phyloP scores from a whole-genome alignment of 2,329 filamentous ascomycete genomes.

The Dothistroma pini region DNA sequence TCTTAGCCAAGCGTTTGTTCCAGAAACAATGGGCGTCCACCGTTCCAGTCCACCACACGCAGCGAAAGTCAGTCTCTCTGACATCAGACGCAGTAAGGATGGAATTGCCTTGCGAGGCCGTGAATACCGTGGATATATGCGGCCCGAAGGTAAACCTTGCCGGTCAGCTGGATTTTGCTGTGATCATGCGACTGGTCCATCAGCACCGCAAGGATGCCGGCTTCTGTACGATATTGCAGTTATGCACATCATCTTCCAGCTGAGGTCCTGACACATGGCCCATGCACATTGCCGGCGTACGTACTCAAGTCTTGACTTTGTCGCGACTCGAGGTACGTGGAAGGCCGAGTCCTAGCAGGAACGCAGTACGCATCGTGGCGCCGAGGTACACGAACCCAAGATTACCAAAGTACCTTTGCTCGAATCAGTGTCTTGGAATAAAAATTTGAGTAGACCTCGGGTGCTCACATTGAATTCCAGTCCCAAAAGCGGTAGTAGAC shows the following conservation, averaged over 20 bases:
- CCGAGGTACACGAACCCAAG: slow-evolving; percentile 38
- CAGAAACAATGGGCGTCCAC: not conserved
- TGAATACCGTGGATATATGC: not conserved
- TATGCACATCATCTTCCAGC: slow-evolving; percentile 2
- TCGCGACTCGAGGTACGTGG: not conserved
- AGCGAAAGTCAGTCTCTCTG: not conserved
- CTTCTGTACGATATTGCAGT: not conserved
- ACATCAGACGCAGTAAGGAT: not conserved
- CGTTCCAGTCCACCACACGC: not conserved
- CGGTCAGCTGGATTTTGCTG: not conserved
- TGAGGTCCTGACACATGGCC: too few relatives aligned
- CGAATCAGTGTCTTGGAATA: not conserved
- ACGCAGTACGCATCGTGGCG: slow-evolving; percentile 31
- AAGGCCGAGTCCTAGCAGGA: slow-evolving; percentile 34
- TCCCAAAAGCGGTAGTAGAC: slow-evolving; percentile 42
- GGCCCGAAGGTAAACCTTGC: slow-evolving; percentile 3
- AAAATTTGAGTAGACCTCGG: not conserved
- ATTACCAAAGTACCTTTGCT: slow-evolving; percentile 15
- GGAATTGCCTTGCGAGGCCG: not conserved
- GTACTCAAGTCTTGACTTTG: slow-evolving; percentile 2
- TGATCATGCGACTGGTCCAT: not conserved
- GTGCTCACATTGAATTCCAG: slow-evolving; percentile 36
- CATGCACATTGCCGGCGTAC: not conserved
- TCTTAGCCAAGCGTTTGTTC: not conserved
- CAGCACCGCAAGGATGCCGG: not conserved